Conservation (phyloP, 1,284 basidiomycete species). For the Malassezia furfur region DNA sequence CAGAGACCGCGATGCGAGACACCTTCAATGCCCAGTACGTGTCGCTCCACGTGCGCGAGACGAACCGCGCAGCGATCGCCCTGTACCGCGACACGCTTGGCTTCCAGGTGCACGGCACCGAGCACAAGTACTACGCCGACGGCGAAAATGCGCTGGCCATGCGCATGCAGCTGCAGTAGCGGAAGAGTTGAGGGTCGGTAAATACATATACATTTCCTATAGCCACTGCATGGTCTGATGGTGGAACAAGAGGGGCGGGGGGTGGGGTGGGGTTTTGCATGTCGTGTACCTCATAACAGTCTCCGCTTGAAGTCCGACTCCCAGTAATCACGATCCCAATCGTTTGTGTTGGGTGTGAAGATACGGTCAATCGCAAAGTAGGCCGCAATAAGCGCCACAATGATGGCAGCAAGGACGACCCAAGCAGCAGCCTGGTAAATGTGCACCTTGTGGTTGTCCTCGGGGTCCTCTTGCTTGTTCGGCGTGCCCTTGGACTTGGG, state of each 20-base stretch:
- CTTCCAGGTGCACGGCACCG: conserved; percentile 41
- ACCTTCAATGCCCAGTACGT: conserved; percentile 44
- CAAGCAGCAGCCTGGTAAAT: conserved; percentile 9
- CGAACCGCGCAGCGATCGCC: conserved; percentile 46
- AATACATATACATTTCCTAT: conserved; percentile 2
- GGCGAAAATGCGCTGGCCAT: conserved; percentile 45
- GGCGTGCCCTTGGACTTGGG: neutral
- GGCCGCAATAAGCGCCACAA: conserved; percentile 3
- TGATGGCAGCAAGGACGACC: conserved; percentile 10
- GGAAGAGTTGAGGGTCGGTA: neutral
- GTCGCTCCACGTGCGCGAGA: conserved; percentile 44
- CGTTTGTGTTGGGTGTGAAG: conserved; percentile 13
- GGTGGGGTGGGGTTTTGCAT: too few species aligned
- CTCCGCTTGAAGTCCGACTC: conserved; percentile 16
- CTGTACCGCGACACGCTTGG: conserved; percentile 45
- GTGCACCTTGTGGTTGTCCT: neutral
- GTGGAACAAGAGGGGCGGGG: neutral
- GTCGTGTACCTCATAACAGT: conserved; percentile 1
- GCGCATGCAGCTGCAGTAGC: conserved; percentile 31
- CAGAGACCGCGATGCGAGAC: conserved; percentile 45
- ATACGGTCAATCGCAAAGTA: conserved; percentile 2
- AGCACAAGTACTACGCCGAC: conserved; percentile 46
- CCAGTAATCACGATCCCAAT: conserved; percentile 20
- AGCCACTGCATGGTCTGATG: neutral
- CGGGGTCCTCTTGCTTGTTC: neutral